phyloP scores from a whole-genome alignment of 352 stramenopile genomes.

The Phytophthora quininea region DNA sequence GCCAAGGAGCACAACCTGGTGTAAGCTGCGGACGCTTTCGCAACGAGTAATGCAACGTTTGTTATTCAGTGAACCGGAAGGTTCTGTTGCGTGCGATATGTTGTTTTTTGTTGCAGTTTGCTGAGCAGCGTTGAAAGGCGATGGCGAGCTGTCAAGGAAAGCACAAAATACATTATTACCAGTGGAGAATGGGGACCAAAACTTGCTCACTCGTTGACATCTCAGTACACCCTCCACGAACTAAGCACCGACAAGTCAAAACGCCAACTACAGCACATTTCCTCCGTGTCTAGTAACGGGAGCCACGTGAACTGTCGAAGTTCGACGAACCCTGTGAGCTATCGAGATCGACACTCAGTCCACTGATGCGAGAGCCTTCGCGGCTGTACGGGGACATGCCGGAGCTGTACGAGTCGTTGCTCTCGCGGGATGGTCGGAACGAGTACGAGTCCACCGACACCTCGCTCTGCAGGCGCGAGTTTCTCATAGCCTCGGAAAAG shows the following conservation, averaged over 20 bases:
- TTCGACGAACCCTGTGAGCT: conserved; percentile 9
- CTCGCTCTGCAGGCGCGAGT: conserved; percentile 61
- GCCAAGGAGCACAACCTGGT: conserved; percentile 82
- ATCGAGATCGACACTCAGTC: conserved; percentile 43
- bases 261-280: conserved; percentile 25
- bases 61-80: background rate
- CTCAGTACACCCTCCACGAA: conserved; percentile 17
- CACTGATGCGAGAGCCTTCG: conserved; percentile 68
- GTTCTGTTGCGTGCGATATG: no score
- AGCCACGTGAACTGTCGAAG: conserved; percentile 33
- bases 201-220: conserved; percentile 27
- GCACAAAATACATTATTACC: conserved; percentile 27
- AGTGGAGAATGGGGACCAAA: conserved; percentile 20
- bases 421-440: conserved; percentile 56
- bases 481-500: conserved; percentile 48
- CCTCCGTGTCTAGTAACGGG: conserved; percentile 28
- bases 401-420: conserved; percentile 75
- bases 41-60: conserved; percentile 17
- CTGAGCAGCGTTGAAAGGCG: no score
- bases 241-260: conserved; percentile 23
- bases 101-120: no score
- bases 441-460: conserved; percentile 77
- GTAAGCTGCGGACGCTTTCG: conserved; percentile 34
- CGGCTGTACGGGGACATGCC: conserved; percentile 66
- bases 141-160: background rate